A percentile compares a stretch with the other conserved stretches of the same genome.
Conservation (phyloP, 257 asterid species). For the Scutellaria barbata region DNA sequence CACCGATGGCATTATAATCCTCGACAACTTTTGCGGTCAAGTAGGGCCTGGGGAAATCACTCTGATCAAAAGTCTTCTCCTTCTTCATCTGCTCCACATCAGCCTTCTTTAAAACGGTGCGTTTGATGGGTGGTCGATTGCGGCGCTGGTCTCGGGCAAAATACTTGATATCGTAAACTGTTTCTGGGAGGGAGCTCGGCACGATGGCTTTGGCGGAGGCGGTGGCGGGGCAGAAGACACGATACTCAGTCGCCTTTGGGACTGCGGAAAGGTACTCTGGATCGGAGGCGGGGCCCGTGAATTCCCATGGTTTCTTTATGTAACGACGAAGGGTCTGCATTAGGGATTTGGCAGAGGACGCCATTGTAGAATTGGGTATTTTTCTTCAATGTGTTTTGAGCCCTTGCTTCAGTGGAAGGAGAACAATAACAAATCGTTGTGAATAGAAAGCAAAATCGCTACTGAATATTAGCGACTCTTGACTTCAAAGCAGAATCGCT, state of each 20-base stretch:
- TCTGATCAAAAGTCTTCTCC: conserved; percentile 64
- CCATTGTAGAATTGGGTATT: conserved; percentile 57
- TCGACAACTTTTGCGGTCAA: conserved; percentile 61
- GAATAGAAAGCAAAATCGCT: not conserved
- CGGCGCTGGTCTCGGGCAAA: conserved; percentile 90
- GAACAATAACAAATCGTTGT: not conserved
- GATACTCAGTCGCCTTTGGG: conserved; percentile 88
- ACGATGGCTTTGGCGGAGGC: conserved; percentile 59
- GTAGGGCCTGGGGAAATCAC: conserved; percentile 77
- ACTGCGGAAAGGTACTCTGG: conserved; percentile 62
- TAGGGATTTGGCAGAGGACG: conserved; percentile 67
- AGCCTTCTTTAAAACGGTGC: conserved; percentile 75
- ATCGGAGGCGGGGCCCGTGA: conserved; percentile 70
- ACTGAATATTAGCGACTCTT: not conserved
- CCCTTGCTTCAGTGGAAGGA: not conserved
- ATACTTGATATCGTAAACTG: conserved; percentile 93
- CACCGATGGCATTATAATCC: conserved; percentile 71
- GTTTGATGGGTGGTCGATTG: conserved; percentile 77
- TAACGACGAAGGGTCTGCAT: conserved; percentile 72
- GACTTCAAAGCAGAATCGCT: not conserved
- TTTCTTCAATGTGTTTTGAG: conserved; percentile 11
- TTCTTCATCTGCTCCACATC: conserved; percentile 79
- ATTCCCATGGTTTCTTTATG: conserved; percentile 86
- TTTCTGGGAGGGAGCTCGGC: conserved; percentile 81
- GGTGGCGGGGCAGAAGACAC: conserved; percentile 83